These are phyloP conservation scores for Polyplosphaeria fusca DNA, from an alignment of 495 filamentous ascomycete genomes.

Conservation along the genomic window DNA sequence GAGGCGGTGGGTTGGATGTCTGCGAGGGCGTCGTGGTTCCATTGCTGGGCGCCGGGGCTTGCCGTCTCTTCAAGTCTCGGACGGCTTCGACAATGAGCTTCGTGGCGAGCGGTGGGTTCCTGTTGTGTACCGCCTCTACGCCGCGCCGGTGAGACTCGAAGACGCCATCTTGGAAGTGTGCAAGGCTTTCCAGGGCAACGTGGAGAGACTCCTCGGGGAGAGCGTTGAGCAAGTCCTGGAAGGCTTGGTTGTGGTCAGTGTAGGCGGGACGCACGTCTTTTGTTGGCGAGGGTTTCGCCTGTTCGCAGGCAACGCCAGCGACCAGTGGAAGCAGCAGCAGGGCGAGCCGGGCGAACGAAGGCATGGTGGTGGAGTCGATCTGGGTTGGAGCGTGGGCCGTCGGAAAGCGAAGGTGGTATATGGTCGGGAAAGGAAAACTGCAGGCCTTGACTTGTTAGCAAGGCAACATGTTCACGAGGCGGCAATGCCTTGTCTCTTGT, in stretches of 20 bases:
- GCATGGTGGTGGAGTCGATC: conserved; percentile 27
- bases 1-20: conserved; percentile 3
- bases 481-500: neutral
- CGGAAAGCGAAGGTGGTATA: conserved; percentile 1
- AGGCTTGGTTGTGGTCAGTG: conserved; percentile 25
- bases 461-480: neutral
- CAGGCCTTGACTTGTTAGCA: conserved; percentile 1
- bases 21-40: neutral
- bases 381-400: neutral
- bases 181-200: conserved; percentile 42
- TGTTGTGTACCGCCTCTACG: conserved; percentile 44
- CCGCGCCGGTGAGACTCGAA: conserved; percentile 45
- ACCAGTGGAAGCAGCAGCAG: conserved; percentile 32
- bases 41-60: conserved; percentile 24
- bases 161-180: conserved; percentile 48
- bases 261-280: conserved; percentile 17
- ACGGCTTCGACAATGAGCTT: conserved; percentile 39
- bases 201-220: conserved; percentile 45
- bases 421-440: conserved; percentile 1
- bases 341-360: conserved; percentile 29
- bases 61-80: conserved; percentile 38
- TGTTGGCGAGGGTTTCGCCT: conserved; percentile 10
- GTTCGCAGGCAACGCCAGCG: conserved; percentile 1
- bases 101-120: conserved; percentile 46
- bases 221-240: conserved; percentile 44